Base-by-base conservation (phyloP, 352 stramenopile genomes). In the Elongisporangium undulatum region DNA sequence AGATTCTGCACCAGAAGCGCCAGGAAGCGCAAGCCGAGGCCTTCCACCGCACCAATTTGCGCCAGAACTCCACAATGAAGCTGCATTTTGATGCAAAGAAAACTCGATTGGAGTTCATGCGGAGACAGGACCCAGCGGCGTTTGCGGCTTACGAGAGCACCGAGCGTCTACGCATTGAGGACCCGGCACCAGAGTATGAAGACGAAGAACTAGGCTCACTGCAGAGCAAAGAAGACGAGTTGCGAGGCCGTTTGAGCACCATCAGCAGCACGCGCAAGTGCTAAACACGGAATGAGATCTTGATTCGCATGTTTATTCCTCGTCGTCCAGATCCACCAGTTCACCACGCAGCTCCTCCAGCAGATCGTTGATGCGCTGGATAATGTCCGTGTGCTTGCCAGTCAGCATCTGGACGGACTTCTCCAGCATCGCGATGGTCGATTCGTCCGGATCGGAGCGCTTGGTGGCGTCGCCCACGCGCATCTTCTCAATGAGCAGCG, bases 401-500 rank as follows among this genome's bases (percentile, higher is more conserved):
- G 53, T 76, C 53, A 95, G 82, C 6, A 62, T 74, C 24, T 59
- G 52, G 16, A 91, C 64, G 2, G 86, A 95, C 20, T 76, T 68
- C 53, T 92, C 75, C 51, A 93, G 71, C 29, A 94, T 82, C 9
- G 68, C 52, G 10, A 81, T 41, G 5, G 73, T 75, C 48, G 61
- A 71, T 3, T 77, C 75, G 52, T 93, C 77, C 2, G 66, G 66
- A 23, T 91, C 75, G 15, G 52, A 23, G 4, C 70, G 72, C 4
- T 63, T 72, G 29, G 45, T 48, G 20, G 70, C 72, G 52, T 90
- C 72, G 6, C 61, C 56, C 6, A 87, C 64, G 9, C 86, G 77
- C 84, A 93, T 92, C 22, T 89, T 82, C 66, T 95, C 86, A n/a
- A 95, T 74, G 5, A 92, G 56, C 17, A 93, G 51, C 15, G 83